phyloP scores from a whole-genome alignment of 306 rosid species.

The Ormosia emarginata region DNA sequence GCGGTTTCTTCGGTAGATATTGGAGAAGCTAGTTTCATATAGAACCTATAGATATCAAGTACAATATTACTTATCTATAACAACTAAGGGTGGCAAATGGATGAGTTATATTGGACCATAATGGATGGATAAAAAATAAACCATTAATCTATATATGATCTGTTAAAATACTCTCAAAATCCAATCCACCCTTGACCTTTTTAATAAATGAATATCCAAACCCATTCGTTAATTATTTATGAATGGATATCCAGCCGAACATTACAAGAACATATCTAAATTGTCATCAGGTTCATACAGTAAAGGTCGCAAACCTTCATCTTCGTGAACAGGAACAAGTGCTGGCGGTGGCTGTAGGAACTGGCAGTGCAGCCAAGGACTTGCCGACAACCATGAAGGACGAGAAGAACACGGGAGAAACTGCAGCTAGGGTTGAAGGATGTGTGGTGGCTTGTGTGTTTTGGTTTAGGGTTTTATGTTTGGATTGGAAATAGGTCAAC shows the following conservation, averaged over 20 bases:
- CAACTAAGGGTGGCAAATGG: neutral
- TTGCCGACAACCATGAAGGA: neutral
- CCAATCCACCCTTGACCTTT: neutral
- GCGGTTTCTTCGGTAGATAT: too few species aligned
- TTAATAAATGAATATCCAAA: neutral
- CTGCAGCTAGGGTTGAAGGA: too few species aligned
- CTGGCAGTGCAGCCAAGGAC: neutral
- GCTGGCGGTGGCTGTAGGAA: neutral
- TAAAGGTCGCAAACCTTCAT: too few species aligned
- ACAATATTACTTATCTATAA: neutral
- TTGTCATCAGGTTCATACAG: too few species aligned
- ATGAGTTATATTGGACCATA: neutral
- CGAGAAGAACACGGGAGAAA: too few species aligned
- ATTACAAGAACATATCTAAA: too few species aligned
- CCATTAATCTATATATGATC: too few species aligned
- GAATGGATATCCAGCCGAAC: too few species aligned
- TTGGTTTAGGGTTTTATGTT: too few species aligned
- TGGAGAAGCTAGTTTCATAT: neutral
- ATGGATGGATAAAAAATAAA: neutral
- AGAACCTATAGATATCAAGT: neutral
- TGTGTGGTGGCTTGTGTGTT: too few species aligned
- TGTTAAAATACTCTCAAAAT: neutral
- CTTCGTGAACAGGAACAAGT: neutral
- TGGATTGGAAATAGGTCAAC: too few species aligned
- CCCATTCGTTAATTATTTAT: too few species aligned